These are phyloP conservation scores for Epichloe coenophiala DNA, from an alignment of 2,329 filamentous ascomycete species.

Conservation along the genomic window DNA sequence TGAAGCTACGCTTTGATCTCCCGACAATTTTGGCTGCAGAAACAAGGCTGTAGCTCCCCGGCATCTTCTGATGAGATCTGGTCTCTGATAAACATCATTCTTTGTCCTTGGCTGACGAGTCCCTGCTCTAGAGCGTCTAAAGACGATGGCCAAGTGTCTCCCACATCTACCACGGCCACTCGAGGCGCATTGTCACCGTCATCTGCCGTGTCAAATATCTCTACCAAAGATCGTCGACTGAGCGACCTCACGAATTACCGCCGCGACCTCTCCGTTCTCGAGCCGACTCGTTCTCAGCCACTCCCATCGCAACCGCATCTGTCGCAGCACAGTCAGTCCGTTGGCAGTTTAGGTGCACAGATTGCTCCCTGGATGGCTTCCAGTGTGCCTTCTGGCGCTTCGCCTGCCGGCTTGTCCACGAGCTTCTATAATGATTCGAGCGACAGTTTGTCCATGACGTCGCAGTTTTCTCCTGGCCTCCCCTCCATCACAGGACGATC, in stretches of 20 bases:
- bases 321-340: conserved; percentile 32
- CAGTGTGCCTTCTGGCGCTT: conserved; percentile 21
- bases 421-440: conserved; percentile 66
- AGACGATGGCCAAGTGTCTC: conserved; percentile 35
- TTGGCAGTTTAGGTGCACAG: conserved; percentile 36
- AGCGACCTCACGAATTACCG: conserved; percentile 57
- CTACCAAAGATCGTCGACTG: conserved; percentile 38
- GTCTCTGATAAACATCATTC: not conserved
- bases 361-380: conserved; percentile 45
- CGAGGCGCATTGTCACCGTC: conserved; percentile 34
- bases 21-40: not conserved
- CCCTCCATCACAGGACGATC: conserved; percentile 32
- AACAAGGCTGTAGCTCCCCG: not conserved
- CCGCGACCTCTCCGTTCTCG: conserved; percentile 56
- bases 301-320: conserved; percentile 36
- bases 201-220: conserved; percentile 25
- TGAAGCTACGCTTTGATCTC: not conserved
- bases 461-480: conserved; percentile 61
- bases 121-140: conserved; percentile 11
- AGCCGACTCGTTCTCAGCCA: conserved; percentile 43
- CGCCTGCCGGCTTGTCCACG: conserved; percentile 29
- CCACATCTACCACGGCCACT: conserved; percentile 30
- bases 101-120: conserved; percentile 1
- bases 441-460: conserved; percentile 48
- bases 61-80: not conserved